Evolutionary conservation across 345 rosid species (phyloP).

Genomic region (Brassica juncea): DNA sequence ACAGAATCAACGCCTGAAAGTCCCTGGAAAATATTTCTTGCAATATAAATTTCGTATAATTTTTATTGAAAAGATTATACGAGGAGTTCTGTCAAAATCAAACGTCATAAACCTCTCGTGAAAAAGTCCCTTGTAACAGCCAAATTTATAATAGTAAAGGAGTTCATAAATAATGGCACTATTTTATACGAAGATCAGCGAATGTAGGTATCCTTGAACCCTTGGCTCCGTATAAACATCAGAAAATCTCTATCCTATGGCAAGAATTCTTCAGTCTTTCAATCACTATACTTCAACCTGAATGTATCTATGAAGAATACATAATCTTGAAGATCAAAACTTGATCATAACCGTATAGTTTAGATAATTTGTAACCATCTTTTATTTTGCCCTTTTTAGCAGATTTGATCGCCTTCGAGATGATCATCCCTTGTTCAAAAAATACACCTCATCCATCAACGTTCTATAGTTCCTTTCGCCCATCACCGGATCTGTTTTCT

Average conservation of each 20-base stretch:
- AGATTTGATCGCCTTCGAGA: not conserved
- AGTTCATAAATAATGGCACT: too few relatives aligned
- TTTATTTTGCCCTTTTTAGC: not conserved
- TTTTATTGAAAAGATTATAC: too few relatives aligned
- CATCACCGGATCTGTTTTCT: conserved; percentile 66
- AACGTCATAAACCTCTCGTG: too few relatives aligned
- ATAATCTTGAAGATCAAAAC: not conserved
- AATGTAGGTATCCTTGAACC: not conserved
- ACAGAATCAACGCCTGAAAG: too few relatives aligned
- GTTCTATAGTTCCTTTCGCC: conserved; percentile 61
- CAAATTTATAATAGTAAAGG: too few relatives aligned
- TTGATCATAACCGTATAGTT: conserved; percentile 1
- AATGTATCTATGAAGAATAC: not conserved
- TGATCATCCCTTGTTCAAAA: conserved; percentile 44
- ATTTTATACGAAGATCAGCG: too few relatives aligned
- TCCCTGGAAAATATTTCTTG: too few relatives aligned
- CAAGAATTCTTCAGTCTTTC: not conserved
- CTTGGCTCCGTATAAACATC: not conserved
- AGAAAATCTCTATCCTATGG: not conserved
- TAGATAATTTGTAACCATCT: not conserved
- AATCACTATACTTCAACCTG: conserved; percentile 8
- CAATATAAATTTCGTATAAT: too few relatives aligned
- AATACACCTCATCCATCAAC: conserved; percentile 59
- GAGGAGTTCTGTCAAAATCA: too few relatives aligned
- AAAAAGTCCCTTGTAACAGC: too few relatives aligned